These are phyloP conservation scores for Zostera marina DNA, from an alignment of 116 monocot species.

Conservation along the genomic window DNA sequence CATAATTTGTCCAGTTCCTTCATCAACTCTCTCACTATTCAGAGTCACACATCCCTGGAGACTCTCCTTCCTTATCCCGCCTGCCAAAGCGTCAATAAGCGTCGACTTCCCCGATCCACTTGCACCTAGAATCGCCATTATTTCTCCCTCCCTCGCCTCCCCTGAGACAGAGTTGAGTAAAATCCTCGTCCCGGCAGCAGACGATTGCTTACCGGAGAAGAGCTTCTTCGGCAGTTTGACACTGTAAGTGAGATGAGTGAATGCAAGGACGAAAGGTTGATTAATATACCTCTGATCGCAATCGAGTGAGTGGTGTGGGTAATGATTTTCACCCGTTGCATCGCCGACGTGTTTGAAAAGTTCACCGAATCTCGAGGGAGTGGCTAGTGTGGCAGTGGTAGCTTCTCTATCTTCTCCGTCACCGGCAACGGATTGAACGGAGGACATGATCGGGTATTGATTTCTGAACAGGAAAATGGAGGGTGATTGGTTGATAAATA, in stretches of 20 bases:
- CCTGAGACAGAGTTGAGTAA: slow-evolving; percentile 53
- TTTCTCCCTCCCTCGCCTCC: slow-evolving; percentile 61
- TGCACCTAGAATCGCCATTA: slow-evolving; percentile 61
- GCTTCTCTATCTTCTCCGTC: too few relatives aligned
- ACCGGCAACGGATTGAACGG: too few relatives aligned
- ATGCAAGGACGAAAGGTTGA: slow-evolving; percentile 24
- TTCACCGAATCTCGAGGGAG: slow-evolving; percentile 17
- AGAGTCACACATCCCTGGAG: slow-evolving; percentile 36
- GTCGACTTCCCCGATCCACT: slow-evolving; percentile 71
- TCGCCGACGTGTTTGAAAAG: slow-evolving; percentile 29
- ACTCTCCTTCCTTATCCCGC: slow-evolving; percentile 33
- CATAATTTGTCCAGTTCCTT: slow-evolving; percentile 18
- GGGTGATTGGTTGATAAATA: too few relatives aligned
- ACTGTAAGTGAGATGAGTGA: slow-evolving; percentile 36
- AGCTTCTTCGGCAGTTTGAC: slow-evolving; percentile 8
- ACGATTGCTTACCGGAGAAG: background rate
- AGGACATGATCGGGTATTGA: too few relatives aligned
- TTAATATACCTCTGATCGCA: too few relatives aligned
- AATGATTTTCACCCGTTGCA: background rate
- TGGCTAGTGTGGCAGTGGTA: background rate
- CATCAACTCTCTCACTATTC: slow-evolving; percentile 30
- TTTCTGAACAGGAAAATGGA: too few relatives aligned
- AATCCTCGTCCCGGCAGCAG: slow-evolving; percentile 11
- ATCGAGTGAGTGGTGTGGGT: background rate
- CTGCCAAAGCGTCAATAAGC: slow-evolving; percentile 72